These are phyloP conservation scores for Phytophthora aleatoria DNA, from an alignment of 352 stramenopile species.

Conservation along the genomic window DNA sequence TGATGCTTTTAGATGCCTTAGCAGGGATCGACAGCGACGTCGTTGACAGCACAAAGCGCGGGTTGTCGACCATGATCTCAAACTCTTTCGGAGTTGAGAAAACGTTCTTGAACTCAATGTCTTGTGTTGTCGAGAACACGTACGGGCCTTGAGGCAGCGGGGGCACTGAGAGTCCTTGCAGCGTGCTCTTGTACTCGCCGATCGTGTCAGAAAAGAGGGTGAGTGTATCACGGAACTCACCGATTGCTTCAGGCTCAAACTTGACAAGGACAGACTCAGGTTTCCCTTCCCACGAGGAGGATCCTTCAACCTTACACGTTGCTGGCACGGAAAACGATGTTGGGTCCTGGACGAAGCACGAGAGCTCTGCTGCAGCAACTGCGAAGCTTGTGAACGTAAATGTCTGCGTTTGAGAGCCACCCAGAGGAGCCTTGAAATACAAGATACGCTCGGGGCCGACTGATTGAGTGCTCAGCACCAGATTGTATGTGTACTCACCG, in stretches of 20 bases:
- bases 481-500: conserved; percentile 88
- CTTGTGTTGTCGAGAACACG: conserved; percentile 55
- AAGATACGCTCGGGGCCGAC: conserved; percentile 71
- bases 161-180: conserved; percentile 78
- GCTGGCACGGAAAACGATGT: conserved; percentile 74
- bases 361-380: conserved; percentile 47
- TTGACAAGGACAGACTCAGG: conserved; percentile 63
- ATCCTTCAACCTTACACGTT: conserved; percentile 53
- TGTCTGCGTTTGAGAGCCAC: conserved; percentile 71
- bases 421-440: conserved; percentile 84
- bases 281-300: conserved; percentile 78
- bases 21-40: conserved; percentile 68
- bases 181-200: conserved; percentile 85
- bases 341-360: conserved; percentile 58
- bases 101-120: conserved; percentile 92
- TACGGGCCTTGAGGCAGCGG: conserved; percentile 88
- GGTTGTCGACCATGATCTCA: conserved; percentile 78
- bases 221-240: conserved; percentile 84
- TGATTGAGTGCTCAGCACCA: conserved; percentile 77
- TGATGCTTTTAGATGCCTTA: conserved; percentile 67
- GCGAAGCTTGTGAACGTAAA: conserved; percentile 80
- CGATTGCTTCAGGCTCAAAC: conserved; percentile 91
- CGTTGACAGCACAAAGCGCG: conserved; percentile 63
- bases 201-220: conserved; percentile 60
- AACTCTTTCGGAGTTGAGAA: conserved; percentile 83